Base-by-base conservation (phyloP, 805 yeast species). In the Nakazawaea ishiwadae region DNA sequence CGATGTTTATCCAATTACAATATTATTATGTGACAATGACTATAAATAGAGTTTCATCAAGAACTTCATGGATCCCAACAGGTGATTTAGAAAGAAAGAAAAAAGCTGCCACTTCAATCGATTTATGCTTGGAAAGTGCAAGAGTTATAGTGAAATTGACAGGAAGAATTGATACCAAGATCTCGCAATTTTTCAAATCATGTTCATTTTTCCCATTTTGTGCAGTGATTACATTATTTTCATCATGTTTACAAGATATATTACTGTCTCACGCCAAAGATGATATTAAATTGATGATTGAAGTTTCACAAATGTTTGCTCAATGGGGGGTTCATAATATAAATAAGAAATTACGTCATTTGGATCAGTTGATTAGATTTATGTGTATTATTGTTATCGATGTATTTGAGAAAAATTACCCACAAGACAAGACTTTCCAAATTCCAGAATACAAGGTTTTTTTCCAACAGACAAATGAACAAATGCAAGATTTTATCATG, bases 151-250 rank as follows among this genome's bases (percentile, higher is more conserved):
- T 59, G 19, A 37, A 31, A n/a, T 24, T 59, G 32, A 39, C 55
- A 1, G 30, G 41, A 32, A 19, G 38, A 10, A 41, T 51, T 15
- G 51, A 53, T 38, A 12, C 15, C 4, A 37, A 37, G 6, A 42
- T 48, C 14, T 20, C 44, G 0, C 44, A 47, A 23, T 54, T 46
- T 38, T 45, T 51, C 4, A 48, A 48, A 23, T 54, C 53, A 35
- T 47, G 50, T 24, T 32, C 51, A 3, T 60, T 53, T 44, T 61
- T 53, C 39, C 59, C 65, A 14, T 55, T 63, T 34, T 47, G 58
- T 46, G 60, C 65, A 3, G 58, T 51, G 37, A 42, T 63, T 27
- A 46, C 60, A 1, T 37, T 63, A 12, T 48, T 56, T 42, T 55
- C 58, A 10, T 52, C 50, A 14, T 49, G 53, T 31, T 29, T 63